Percentiles rank a stretch among this genome's conserved stretches.
These are phyloP conservation scores for Scheffersomyces stambukii DNA, from an alignment of 1,139 yeast genomes.

Conservation along the genomic window DNA sequence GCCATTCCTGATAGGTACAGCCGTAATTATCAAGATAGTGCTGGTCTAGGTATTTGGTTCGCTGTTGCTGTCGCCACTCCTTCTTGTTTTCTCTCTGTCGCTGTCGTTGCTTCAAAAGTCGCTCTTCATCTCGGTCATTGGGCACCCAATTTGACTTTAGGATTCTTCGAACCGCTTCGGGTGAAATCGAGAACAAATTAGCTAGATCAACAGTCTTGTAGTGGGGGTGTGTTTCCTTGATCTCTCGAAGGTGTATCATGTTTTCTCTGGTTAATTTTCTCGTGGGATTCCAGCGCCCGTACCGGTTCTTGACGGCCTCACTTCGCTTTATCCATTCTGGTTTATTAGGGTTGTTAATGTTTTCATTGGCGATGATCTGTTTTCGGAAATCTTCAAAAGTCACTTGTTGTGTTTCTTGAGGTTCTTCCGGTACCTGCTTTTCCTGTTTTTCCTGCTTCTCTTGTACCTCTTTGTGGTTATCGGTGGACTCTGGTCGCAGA, in stretches of 20 bases:
- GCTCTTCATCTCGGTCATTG: constrained; percentile 43
- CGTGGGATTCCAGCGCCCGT: constrained; percentile 67
- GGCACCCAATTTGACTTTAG: constrained; percentile 75
- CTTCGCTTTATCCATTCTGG: constrained; percentile 67
- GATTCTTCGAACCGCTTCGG: constrained; percentile 80
- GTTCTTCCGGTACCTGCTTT: background rate
- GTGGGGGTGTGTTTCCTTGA: constrained; percentile 57
- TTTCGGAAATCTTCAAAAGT: background rate
- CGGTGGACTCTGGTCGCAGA: background rate
- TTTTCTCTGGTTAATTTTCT: constrained; percentile 65
- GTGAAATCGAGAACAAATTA: constrained; percentile 63
- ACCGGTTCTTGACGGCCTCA: constrained; percentile 54
- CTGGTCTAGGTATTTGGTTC: no score
- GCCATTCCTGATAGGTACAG: no score
- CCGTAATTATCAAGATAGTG: no score
- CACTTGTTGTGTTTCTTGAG: background rate
- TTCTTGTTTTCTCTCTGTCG: constrained; percentile 1
- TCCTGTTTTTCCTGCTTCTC: background rate
- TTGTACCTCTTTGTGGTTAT: background rate
- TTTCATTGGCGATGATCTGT: constrained; percentile 1
- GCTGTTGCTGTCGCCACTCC: background rate
- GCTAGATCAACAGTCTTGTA: constrained; percentile 60
- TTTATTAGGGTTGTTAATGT: constrained; percentile 1
- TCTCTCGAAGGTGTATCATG: constrained; percentile 58
- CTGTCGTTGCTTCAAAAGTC: constrained; percentile 15